These are phyloP conservation scores for Brettanomyces bruxellensis DNA, from an alignment of 805 yeast genomes.

Conservation along the genomic window DNA sequence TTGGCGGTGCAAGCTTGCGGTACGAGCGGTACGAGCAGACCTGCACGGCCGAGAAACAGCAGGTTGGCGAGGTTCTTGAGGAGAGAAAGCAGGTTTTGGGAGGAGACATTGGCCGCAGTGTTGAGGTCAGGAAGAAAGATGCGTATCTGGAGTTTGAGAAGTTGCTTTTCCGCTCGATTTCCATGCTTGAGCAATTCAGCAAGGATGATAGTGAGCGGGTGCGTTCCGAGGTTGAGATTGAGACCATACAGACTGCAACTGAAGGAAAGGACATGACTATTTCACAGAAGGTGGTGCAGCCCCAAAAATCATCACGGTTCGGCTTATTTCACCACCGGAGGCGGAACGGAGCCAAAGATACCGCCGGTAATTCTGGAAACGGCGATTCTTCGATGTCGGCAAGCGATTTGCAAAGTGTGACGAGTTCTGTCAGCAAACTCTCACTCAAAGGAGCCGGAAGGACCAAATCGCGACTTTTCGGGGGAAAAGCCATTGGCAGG, in stretches of 20 bases:
- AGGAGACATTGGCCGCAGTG: constrained; percentile 21
- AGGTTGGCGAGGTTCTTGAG: constrained; percentile 32
- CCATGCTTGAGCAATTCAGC: constrained; percentile 52
- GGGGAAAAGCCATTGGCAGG: background rate
- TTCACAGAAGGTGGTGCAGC: constrained; percentile 38
- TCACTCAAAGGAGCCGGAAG: constrained; percentile 5
- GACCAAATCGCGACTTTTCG: background rate
- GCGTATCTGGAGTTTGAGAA: constrained; percentile 38
- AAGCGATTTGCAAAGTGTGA: constrained; percentile 18
- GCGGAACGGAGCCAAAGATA: constrained; percentile 6
- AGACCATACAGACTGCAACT: constrained; percentile 79
- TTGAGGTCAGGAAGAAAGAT: constrained; percentile 32
- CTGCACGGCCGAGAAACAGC: constrained; percentile 42
- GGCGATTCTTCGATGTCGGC: background rate
- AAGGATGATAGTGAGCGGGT: constrained; percentile 68
- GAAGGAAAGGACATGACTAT: constrained; percentile 64
- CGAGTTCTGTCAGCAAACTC: constrained; percentile 21
- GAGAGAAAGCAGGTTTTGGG: constrained; percentile 26
- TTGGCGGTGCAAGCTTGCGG: constrained; percentile 32
- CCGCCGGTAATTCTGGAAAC: constrained; percentile 5
- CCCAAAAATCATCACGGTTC: constrained; percentile 51
- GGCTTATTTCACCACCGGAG: constrained; percentile 18
- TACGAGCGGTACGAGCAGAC: constrained; percentile 32
- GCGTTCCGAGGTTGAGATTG: constrained; percentile 77
- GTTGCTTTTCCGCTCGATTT: constrained; percentile 41